Conservation (phyloP, 495 filamentous ascomycete genomes). For the Penicillium pancosmium region DNA sequence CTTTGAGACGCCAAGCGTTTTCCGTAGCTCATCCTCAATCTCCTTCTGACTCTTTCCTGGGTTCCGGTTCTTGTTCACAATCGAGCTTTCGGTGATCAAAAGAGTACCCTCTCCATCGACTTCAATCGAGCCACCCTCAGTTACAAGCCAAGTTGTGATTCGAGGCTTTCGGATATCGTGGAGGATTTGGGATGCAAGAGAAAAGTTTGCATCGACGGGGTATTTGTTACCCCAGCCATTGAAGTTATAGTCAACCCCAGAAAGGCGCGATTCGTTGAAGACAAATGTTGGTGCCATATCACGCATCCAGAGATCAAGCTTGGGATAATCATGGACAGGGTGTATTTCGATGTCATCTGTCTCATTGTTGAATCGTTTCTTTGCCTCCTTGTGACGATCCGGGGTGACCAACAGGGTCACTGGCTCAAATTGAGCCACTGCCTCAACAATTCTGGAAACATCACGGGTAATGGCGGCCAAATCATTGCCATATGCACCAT, state of each 20-base stretch:
- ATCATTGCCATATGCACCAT: not conserved
- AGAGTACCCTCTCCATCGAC: conserved; percentile 33
- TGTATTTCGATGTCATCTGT: not conserved
- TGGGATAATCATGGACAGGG: not conserved
- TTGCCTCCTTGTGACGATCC: not conserved
- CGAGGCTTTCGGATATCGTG: not conserved
- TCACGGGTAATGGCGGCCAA: not conserved
- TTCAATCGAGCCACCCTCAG: conserved; percentile 30
- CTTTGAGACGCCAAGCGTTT: conserved; percentile 23
- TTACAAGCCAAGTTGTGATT: not conserved
- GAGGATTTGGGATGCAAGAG: not conserved
- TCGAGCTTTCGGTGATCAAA: conserved; percentile 29
- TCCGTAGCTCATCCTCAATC: conserved; percentile 25
- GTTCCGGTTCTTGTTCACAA: conserved; percentile 27
- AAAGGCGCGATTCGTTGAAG: not conserved
- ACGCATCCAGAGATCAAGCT: not conserved
- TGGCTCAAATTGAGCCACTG: not conserved
- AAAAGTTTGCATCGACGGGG: not conserved
- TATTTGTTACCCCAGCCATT: not conserved
- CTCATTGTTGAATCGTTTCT: not conserved
- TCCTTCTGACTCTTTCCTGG: conserved; percentile 11
- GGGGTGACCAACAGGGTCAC: not conserved
- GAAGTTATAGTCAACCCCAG: not conserved
- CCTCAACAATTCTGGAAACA: not conserved
- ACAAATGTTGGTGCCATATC: not conserved